These are phyloP conservation scores for Candida caryicola DNA, from an alignment of 805 yeast genomes.

Conservation along the genomic window DNA sequence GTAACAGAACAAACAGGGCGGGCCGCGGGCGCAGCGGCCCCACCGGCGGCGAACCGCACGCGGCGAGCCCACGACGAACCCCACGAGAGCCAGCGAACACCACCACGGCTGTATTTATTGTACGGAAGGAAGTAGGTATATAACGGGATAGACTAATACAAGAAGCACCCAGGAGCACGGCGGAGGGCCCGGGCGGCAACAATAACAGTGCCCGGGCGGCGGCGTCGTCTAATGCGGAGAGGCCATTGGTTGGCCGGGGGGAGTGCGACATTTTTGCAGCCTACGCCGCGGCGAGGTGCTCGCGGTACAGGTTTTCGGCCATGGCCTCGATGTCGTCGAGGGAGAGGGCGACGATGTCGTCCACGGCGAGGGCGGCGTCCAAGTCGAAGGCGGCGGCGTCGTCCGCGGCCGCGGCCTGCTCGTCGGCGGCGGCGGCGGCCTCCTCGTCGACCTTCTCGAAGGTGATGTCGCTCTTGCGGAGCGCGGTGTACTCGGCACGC, in stretches of 20 bases:
- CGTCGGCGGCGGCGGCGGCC: conserved; percentile 23
- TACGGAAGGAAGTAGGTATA: no score
- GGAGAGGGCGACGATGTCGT: conserved; percentile 39
- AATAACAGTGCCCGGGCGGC: no score
- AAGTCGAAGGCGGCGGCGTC: conserved; percentile 10
- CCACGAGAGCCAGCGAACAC: no score
- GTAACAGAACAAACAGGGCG: no score
- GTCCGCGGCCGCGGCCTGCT: conserved; percentile 24
- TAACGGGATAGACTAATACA: no score
- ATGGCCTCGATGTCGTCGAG: conserved; percentile 56
- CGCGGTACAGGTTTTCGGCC: conserved; percentile 44
- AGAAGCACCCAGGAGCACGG: no score
- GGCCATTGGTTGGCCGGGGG: background rate
- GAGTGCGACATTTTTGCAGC: background rate
- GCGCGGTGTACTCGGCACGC: conserved; percentile 35
- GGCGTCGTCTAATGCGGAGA: background rate
- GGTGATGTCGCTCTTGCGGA: conserved; percentile 47
- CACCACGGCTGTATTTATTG: no score
- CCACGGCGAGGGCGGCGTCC: background rate
- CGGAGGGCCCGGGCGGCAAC: no score
- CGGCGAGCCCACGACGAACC: no score
- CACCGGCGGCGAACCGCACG: no score
- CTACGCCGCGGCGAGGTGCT: conserved; percentile 7
- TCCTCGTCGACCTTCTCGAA: conserved; percentile 49
- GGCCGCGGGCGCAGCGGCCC: no score